Evolutionary conservation across 164 flowering plant species (phyloP), one percentile per base, ranked within the genome.

Genomic region (Tetracentron sinense): DNA sequence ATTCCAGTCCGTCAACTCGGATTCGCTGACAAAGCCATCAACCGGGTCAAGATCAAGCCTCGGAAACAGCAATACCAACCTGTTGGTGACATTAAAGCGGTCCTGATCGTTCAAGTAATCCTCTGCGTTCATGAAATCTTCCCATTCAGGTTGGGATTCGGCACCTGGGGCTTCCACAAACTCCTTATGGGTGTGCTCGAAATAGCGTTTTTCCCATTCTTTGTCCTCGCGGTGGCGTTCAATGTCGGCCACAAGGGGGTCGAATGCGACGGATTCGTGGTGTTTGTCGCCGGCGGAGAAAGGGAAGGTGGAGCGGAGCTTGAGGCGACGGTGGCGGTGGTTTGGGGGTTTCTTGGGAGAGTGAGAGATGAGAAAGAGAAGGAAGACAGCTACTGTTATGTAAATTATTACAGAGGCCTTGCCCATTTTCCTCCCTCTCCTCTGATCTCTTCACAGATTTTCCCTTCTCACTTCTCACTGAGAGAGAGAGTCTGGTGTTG

Each of bases 131-230:
- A 85, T 81, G 67, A 85, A 89, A 54, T 91, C 96, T 72, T 88
- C 96, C 99, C 97, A 91, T 75, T 91, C 97, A 21, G 95, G 96
- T 82, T 88, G 92, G 7, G 84, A 42, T 72, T 87, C 75, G 16
- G 50, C 65, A 16, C 52, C 79, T 0, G 77, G 75, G 6, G 77
- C 75, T 16, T 42, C 66, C 0, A 35, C 22, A 35, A 52, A 26
- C 4, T 55, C 72, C 25, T 66, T 62, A 31, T 65, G 79, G 22
- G 64, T 6, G 17, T 79, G 74, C 46, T 78, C 76, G 42, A 89
- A 61, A 65, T 78, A 73, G 51, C 66, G 67, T 69, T 73, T 77
- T 80, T 91, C 96, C 96, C 97, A 91, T 61, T 82, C 62, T 74
- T 67, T 79, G 75, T 91, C 99, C 72, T 86, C 95, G 4, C 89